Percentiles rank a stretch among this genome's conserved stretches.
These are phyloP conservation scores for Lentinula raphanica DNA, from an alignment of 768 basidiomycete species.

Conservation along the genomic window DNA sequence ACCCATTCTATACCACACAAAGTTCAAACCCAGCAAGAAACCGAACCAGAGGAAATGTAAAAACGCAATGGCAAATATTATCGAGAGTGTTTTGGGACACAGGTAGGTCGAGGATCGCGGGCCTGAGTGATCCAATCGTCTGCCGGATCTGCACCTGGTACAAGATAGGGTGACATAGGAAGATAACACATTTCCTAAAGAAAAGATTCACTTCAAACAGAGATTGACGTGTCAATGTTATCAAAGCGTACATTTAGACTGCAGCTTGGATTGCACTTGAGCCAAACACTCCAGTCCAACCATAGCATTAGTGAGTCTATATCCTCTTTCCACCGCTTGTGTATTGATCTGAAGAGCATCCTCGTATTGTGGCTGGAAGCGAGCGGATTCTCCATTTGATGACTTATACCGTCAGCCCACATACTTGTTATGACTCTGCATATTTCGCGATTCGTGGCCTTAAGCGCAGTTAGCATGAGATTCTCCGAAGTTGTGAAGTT, in stretches of 20 bases:
- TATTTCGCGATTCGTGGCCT: conserved; percentile 17
- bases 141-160: neutral
- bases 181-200: conserved; percentile 5
- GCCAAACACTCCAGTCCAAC: conserved; percentile 6
- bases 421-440: conserved; percentile 14
- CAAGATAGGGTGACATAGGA: conserved; percentile 1
- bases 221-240: too few relatives aligned
- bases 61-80: neutral
- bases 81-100: neutral
- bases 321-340: neutral
- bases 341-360: neutral
- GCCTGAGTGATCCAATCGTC: neutral
- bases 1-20: too few relatives aligned
- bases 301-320: neutral
- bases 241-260: neutral
- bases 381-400: neutral
- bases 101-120: neutral
- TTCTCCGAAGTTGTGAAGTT: conserved; percentile 14
- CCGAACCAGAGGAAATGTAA: neutral
- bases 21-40: too few relatives aligned
- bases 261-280: conserved; percentile 1
- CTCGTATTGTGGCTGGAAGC: neutral
- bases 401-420: conserved; percentile 17
- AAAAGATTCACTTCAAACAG: neutral
- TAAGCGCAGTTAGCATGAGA: conserved; percentile 14